Evolutionary conservation across 805 yeast species (phyloP), one percentile per base, ranked within the genome.

Genomic region (Starmerella davenportii): DNA sequence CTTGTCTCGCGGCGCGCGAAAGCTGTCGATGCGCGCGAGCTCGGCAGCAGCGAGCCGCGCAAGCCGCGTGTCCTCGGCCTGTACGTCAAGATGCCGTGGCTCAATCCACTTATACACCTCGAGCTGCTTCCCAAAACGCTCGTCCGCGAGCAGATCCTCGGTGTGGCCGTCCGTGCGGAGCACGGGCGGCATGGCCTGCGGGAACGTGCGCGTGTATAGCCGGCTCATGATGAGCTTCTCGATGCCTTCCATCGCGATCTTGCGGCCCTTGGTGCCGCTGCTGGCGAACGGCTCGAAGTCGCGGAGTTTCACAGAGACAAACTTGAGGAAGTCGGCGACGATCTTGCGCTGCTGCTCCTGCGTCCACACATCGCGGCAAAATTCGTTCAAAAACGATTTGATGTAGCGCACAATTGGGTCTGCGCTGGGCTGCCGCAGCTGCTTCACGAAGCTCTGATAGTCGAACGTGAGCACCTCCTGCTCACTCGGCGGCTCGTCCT

Each of bases 1-100:
- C 53, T 90, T 90, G 54, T 92, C 98, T 38, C 98, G 65, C 14
- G 98, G 98, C 0, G 96, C 87, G 49, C 92, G 70, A 55, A 78
- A 92, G 38, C 71, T 66, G 56, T 79, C 78, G 51, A 90, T 74
- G 49, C 82, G 82, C 45, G 65, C 63, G 36, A 90, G 64, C 57
- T 90, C 96, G 11, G 62, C 63, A 1, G 75, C 68, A 0, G 95
- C 90, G 41, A 78, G 65, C 49, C 55, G 65, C 48, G 73, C 68
- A 56, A 73, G 85, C 19, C 67, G 36, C 18, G 72, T 58, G 51
- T 68, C 59, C 46, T 66, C 53, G 28, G 62, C 61, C 16, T 70
- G 68, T n/a, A 87, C 66, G 52, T 92, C 98, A 30, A 90, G 47
- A 54, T 87, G 92, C 13, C 64, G 57, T 1, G 82, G 77, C 42